phyloP scores from a whole-genome alignment of 2,329 filamentous ascomycete genomes.

The Phaeomoniella chlamydospora region DNA sequence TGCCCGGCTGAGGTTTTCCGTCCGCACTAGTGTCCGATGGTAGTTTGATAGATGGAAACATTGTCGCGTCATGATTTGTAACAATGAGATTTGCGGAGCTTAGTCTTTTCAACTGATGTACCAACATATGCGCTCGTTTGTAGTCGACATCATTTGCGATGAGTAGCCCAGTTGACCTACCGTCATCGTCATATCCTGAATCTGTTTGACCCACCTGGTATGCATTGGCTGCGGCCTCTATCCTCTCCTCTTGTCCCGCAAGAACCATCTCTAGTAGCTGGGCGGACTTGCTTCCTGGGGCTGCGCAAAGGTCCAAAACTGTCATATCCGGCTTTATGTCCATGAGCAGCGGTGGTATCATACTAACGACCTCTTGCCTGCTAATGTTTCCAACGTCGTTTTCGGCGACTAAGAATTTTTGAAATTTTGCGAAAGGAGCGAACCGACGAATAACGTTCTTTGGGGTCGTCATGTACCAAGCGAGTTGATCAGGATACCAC shows the following conservation, averaged over 20 bases:
- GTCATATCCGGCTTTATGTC: constrained; percentile 84
- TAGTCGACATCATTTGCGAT: constrained; percentile 96
- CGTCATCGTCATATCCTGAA: constrained; percentile 54
- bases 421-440: constrained; percentile 84
- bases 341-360: constrained; percentile 93
- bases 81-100: constrained; percentile 95
- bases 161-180: constrained; percentile 76
- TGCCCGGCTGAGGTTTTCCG: constrained; percentile 37
- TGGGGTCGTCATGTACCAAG: constrained; percentile 95
- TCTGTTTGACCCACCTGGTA: constrained; percentile 43
- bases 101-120: constrained; percentile 93
- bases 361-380: constrained; percentile 93
- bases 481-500: constrained; percentile 91
- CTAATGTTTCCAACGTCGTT: constrained; percentile 96
- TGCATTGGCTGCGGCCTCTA: constrained; percentile 53
- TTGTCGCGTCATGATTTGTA: constrained; percentile 92
- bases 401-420: constrained; percentile 95
- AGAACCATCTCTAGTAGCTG: constrained; percentile 94
- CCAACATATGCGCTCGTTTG: constrained; percentile 90
- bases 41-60: constrained; percentile 88
- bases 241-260: constrained; percentile 75
- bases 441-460: constrained; percentile 93
- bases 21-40: constrained; percentile 40
- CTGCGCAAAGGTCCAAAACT: constrained; percentile 89
- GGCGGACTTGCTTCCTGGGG: constrained; percentile 90